Conservation (phyloP, 805 yeast species). For the Myxozyma neotropica region DNA sequence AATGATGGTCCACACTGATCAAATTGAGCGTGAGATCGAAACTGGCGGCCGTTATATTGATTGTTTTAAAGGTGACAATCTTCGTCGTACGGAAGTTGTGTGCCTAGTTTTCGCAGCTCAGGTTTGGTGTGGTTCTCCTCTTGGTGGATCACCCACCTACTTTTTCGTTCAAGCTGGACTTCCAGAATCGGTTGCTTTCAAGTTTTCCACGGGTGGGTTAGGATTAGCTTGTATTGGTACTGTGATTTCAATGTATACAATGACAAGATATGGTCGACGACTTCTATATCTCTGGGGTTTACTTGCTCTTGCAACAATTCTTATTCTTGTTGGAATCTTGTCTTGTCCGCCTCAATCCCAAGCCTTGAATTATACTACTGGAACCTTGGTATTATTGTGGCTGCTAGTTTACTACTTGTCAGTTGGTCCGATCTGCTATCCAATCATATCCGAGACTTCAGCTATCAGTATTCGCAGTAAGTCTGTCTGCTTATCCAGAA, state of each 20-base stretch:
- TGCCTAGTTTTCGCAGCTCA: constrained; percentile 45
- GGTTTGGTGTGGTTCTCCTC: constrained; percentile 44
- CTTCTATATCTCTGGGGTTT: constrained; percentile 43
- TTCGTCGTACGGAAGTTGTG: constrained; percentile 35
- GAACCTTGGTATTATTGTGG: constrained; percentile 51
- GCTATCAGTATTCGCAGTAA: constrained; percentile 48
- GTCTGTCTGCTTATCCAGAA: constrained; percentile 48
- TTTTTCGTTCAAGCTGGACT: constrained; percentile 47
- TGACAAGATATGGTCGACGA: constrained; percentile 6
- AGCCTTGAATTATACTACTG: constrained; percentile 36
- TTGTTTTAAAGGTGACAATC: constrained; percentile 27
- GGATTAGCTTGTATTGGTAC: constrained; percentile 42
- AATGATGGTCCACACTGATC: constrained; percentile 18
- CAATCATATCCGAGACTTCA: constrained; percentile 49
- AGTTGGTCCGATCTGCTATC: constrained; percentile 49
- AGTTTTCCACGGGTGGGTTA: too few relatives aligned
- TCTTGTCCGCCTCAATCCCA: constrained; percentile 8
- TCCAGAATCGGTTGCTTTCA: too few relatives aligned
- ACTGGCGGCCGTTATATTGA: constrained; percentile 23
- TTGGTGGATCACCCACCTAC: constrained; percentile 46
- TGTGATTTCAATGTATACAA: constrained; percentile 1
- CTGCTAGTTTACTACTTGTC: constrained; percentile 52
- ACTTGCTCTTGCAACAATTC: constrained; percentile 41
- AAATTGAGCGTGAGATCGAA: constrained; percentile 14
- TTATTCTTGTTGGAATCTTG: constrained; percentile 49